Evolutionary conservation across 1,284 basidiomycete species (phyloP).

Genomic region (Pterula multifida): DNA sequence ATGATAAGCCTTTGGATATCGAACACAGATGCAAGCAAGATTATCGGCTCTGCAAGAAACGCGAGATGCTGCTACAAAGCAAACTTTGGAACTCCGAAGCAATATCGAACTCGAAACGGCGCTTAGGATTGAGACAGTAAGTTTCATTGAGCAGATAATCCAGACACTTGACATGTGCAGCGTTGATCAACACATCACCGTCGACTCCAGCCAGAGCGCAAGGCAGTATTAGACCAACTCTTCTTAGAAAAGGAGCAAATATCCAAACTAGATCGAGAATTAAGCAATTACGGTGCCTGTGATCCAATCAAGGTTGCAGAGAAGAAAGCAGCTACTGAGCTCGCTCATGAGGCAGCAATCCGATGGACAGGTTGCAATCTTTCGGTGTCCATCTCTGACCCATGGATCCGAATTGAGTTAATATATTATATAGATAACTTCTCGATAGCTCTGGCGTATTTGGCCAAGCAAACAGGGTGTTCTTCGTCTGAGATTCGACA

Average conservation of each 20-base stretch:
- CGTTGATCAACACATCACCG: not conserved
- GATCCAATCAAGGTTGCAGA: conserved; percentile 74
- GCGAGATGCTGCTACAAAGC: conserved; percentile 30
- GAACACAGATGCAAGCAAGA: conserved; percentile 43
- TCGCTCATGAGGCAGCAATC: conserved; percentile 69
- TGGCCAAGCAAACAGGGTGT: conserved; percentile 47
- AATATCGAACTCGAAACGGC: conserved; percentile 40
- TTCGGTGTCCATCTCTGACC: conserved; percentile 1
- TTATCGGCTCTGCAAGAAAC: conserved; percentile 43
- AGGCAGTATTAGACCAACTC: conserved; percentile 36
- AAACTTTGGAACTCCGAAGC: conserved; percentile 33
- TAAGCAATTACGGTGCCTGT: conserved; percentile 67
- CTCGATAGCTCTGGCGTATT: conserved; percentile 45
- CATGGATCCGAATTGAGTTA: conserved; percentile 3
- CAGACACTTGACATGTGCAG: not conserved
- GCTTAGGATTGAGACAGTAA: conserved; percentile 54
- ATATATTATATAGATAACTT: conserved; percentile 40
- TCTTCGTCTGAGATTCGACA: conserved; percentile 47
- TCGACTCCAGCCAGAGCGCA: conserved; percentile 39
- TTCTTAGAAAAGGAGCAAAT: conserved; percentile 40
- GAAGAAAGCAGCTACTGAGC: conserved; percentile 51
- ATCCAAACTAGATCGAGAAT: conserved; percentile 50
- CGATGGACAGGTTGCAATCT: conserved; percentile 70
- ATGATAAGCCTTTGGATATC: conserved; percentile 5
- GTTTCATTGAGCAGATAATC: conserved; percentile 13